Evolutionary conservation across 306 rosid species (phyloP).

Genomic region (Astragalus glycyphyllos): DNA sequence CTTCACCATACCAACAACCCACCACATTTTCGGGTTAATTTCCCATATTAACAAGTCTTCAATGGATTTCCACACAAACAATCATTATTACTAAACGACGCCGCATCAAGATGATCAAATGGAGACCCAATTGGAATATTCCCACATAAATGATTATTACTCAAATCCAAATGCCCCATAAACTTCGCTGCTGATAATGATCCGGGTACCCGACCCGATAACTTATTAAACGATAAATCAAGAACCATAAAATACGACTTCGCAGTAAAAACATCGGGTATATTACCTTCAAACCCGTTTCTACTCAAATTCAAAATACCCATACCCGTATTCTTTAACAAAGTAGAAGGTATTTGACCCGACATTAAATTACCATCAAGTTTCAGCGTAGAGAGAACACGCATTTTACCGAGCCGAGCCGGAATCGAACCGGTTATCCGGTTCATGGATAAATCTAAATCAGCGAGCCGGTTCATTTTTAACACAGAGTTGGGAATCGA

Average conservation of each 20-base stretch:
- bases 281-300: constrained; percentile 66
- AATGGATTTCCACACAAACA: constrained; percentile 92
- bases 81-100: constrained; percentile 75
- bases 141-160: constrained; percentile 86
- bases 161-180: constrained; percentile 81
- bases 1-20: constrained; percentile 15
- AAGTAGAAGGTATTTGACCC: constrained; percentile 63
- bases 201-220: constrained; percentile 74
- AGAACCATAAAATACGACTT: constrained; percentile 77
- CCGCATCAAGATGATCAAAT: constrained; percentile 78
- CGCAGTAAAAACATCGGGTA: constrained; percentile 71
- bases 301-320: constrained; percentile 86
- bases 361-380: constrained; percentile 67
- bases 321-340: constrained; percentile 62
- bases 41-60: constrained; percentile 53
- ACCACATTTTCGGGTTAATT: neutral
- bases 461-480: constrained; percentile 69
- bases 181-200: constrained; percentile 65
- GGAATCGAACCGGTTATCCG: constrained; percentile 71
- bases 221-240: constrained; percentile 72
- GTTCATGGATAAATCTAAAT: constrained; percentile 75
- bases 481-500: constrained; percentile 60
- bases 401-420: constrained; percentile 66
- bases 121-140: constrained; percentile 82
- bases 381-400: constrained; percentile 71